Evolutionary conservation across 306 rosid genomes (phyloP).

Genomic region (Adenanthera pavonina): DNA sequence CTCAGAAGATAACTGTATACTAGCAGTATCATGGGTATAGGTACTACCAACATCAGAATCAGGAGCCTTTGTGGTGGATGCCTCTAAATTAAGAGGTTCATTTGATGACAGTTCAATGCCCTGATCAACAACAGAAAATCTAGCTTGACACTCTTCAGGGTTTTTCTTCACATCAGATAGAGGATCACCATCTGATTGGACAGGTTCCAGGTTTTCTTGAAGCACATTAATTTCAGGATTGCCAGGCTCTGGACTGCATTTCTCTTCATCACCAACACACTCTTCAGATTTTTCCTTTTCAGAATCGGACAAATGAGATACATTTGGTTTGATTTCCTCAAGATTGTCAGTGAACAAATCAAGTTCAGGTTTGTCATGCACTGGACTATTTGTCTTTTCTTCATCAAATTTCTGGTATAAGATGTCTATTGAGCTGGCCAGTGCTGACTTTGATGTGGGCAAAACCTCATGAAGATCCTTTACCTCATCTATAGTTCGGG

Average conservation of each 20-base stretch:
- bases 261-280: conserved; percentile 43
- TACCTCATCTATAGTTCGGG: conserved; percentile 53
- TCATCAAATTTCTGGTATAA: conserved; percentile 58
- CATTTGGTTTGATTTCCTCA: conserved; percentile 44
- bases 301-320: conserved; percentile 35
- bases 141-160: conserved; percentile 49
- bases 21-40: conserved; percentile 37
- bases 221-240: conserved; percentile 44
- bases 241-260: conserved; percentile 40
- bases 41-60: conserved; percentile 44
- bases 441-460: conserved; percentile 52
- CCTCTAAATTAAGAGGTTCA: conserved; percentile 49
- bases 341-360: conserved; percentile 50
- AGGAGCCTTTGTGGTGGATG: conserved; percentile 43
- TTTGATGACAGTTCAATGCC: conserved; percentile 55
- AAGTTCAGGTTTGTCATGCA: conserved; percentile 44
- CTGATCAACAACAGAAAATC: conserved; percentile 60
- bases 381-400: conserved; percentile 43
- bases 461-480: conserved; percentile 84
- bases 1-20: conserved; percentile 44
- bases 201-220: conserved; percentile 51
- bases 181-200: conserved; percentile 36
- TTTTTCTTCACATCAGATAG: conserved; percentile 46
- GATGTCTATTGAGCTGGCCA: conserved; percentile 59
- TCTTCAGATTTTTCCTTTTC: conserved; percentile 42